Percentiles rank a stretch among this genome's conserved stretches.
These are phyloP conservation scores for Plasmodium fragile DNA, from an alignment of 169 alveolate genomes.

Conservation along the genomic window DNA sequence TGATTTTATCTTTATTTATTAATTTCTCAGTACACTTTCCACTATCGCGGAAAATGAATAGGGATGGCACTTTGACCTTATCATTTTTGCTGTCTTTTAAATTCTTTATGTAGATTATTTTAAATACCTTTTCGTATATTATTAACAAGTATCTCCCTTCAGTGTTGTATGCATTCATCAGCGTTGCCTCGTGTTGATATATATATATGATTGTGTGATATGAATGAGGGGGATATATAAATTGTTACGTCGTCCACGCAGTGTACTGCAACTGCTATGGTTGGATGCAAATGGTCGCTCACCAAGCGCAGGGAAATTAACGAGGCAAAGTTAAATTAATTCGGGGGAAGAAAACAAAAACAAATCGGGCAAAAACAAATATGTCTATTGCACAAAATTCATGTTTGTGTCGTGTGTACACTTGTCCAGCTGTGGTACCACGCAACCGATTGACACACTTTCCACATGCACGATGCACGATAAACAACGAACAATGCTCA, in stretches of 20 bases:
- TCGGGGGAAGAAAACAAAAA: background rate
- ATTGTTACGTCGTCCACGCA: background rate
- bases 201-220: background rate
- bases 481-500: background rate
- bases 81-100: constrained; percentile 70
- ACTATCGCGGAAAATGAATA: constrained; percentile 49
- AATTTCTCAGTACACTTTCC: constrained; percentile 68
- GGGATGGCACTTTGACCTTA: constrained; percentile 25
- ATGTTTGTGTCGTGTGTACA: background rate
- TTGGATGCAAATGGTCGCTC: background rate
- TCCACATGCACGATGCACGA: background rate
- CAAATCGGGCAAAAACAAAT: background rate
- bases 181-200: constrained; percentile 1
- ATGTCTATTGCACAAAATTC: background rate
- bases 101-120: constrained; percentile 70
- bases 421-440: background rate
- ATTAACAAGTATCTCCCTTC: constrained; percentile 72
- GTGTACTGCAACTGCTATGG: background rate
- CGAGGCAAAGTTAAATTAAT: background rate
- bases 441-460: background rate
- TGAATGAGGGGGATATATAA: background rate
- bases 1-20: constrained; percentile 43
- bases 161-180: constrained; percentile 72
- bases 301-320: background rate
- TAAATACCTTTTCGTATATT: constrained; percentile 73